These are phyloP conservation scores for Scheffersomyces amazonensis DNA, from an alignment of 805 yeast genomes.

Conservation along the genomic window DNA sequence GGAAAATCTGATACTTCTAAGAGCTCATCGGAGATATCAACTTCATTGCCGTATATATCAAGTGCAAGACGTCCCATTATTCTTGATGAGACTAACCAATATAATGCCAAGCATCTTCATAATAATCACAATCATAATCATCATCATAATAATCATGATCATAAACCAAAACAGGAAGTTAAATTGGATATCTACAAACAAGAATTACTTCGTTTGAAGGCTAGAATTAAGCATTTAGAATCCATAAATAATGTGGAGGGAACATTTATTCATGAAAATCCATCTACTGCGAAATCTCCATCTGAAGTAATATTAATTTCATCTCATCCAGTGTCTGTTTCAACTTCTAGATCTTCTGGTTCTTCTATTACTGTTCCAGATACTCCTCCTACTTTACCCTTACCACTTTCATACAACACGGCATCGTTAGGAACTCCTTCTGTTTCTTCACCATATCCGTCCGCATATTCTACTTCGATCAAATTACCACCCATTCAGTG, in stretches of 20 bases:
- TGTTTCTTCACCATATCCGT: neutral
- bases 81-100: neutral
- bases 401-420: too few relatives aligned
- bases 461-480: neutral
- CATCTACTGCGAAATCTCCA: too few relatives aligned
- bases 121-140: neutral
- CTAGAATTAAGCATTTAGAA: slow-evolving; percentile 12
- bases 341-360: too few relatives aligned
- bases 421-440: neutral
- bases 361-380: too few relatives aligned
- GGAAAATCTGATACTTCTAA: neutral
- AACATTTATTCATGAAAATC: too few relatives aligned
- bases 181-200: slow-evolving; percentile 1
- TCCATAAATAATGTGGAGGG: slow-evolving; percentile 1
- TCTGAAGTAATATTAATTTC: too few relatives aligned
- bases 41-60: slow-evolving; percentile 10
- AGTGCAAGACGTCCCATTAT: slow-evolving; percentile 14
- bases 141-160: neutral
- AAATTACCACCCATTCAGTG: neutral
- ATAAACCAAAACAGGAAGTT: neutral
- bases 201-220: slow-evolving; percentile 12
- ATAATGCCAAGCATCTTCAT: neutral
- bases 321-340: too few relatives aligned
- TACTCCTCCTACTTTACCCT: too few relatives aligned
- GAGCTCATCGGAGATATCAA: neutral